Evolutionary conservation across 345 rosid genomes (phyloP), one percentile per base, ranked within the genome.

Genomic region (Moringa oleifera): DNA sequence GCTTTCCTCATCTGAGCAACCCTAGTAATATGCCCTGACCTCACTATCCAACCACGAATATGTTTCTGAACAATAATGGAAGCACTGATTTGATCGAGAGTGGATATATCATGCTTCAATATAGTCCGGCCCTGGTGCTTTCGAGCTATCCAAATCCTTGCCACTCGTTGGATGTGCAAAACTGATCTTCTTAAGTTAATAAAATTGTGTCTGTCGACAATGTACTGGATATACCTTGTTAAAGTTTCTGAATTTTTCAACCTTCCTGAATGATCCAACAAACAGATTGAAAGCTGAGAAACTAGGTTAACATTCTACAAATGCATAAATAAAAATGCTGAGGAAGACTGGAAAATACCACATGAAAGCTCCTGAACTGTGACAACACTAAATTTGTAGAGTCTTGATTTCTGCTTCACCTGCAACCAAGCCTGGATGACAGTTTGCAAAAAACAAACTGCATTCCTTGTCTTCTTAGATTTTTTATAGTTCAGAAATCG

Each of bases 141-240:
- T 68, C 21, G 63, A 59, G 46, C 59, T 20, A 75, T 75, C 83
- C 82, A 81, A 67, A 59, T 72, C 81, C 88, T 84, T 73, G 80
- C 57, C 37, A 86, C 89, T 70, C 52, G 54, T 75, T 89, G 96
- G 68, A 86, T 84, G 73, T 75, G 61, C 70, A 77, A 54, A 49
- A 59, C 77, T 18, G 85, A 78, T 58, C 63, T 71, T 75, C 65
- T 77, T 55, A 79, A 52, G 61, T 64, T 81, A 62, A 84, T 53
- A 72, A 82, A 84, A 58, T 59, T 62, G 51, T 79, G 81, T 58
- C 88, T 80, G 57, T 80, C 86, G 68, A 68, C 73, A 63, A 86
- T 62, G 65, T 77, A 75, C 65, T 74, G 63, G 50, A 66, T 61
- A 64, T 74, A 72, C 58, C 82, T 77, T 55, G 49, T 41, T 12